These are phyloP conservation scores for Chlamydomonas sphaeroides DNA, from an alignment of 139 green algal genomes.

Conservation along the genomic window DNA sequence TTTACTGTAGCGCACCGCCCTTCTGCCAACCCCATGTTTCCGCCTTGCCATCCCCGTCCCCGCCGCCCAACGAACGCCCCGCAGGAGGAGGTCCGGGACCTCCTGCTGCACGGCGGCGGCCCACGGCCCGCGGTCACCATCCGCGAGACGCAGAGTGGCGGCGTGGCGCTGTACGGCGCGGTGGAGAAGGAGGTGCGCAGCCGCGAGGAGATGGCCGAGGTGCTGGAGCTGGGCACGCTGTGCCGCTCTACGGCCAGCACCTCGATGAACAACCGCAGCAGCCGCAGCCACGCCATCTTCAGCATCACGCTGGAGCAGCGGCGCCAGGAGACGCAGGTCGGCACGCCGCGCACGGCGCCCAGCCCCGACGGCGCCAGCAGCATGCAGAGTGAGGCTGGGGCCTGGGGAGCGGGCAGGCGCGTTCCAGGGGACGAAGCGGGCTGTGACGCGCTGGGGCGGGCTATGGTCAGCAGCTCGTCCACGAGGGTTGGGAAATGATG, in stretches of 20 bases:
- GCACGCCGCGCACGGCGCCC: not conserved
- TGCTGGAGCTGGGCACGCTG: conserved; percentile 84
- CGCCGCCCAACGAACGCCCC: not conserved
- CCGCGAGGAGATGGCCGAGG: conserved; percentile 80
- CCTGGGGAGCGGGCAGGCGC: no score
- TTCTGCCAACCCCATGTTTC: no score
- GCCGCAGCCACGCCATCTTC: conserved; percentile 95
- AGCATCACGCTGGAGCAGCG: conserved; percentile 97
- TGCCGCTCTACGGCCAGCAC: conserved; percentile 85
- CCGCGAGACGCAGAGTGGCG: conserved; percentile 76
- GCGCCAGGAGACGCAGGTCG: conserved; percentile 50
- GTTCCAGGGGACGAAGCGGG: no score
- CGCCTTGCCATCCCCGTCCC: not conserved
- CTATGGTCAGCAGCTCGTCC: no score
- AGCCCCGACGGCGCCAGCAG: not conserved
- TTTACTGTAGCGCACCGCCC: no score
- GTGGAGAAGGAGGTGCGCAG: conserved; percentile 80
- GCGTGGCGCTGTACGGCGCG: conserved; percentile 84
- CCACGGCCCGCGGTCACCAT: conserved; percentile 71
- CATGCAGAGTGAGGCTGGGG: no score
- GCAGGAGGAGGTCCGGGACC: conserved; percentile 89
- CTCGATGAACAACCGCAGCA: conserved; percentile 88
- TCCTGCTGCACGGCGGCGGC: conserved; percentile 65
- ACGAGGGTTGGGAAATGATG: no score
- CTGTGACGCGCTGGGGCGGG: not conserved